A percentile compares a stretch with the other conserved stretches of the same genome.
These are phyloP conservation scores for Yamadazyma dushanensis DNA, from an alignment of 1,139 yeast species.

Conservation along the genomic window DNA sequence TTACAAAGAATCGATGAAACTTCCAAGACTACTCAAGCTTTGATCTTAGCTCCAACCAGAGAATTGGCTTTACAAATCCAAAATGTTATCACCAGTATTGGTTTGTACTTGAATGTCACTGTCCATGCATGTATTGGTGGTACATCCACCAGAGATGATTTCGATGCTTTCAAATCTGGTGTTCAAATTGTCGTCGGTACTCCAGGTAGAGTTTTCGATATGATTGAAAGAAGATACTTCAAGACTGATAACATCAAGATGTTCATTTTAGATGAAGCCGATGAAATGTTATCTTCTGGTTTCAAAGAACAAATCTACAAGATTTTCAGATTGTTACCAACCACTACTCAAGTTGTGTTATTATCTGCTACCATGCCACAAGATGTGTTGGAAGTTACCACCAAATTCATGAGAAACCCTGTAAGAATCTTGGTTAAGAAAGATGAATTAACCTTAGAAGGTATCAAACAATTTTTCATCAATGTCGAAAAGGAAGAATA, in stretches of 20 bases:
- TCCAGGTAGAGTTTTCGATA: conserved; percentile 98
- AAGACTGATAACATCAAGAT: conserved; percentile 88
- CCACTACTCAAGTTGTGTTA: conserved; percentile 92
- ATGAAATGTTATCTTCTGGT: conserved; percentile 96
- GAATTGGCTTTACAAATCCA: conserved; percentile 98
- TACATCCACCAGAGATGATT: conserved; percentile 88
- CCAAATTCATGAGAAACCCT: conserved; percentile 97
- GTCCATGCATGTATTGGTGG: conserved; percentile 99
- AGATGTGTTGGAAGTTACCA: conserved; percentile 94
- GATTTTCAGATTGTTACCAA: conserved; percentile 91
- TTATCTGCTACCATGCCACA: conserved; percentile 98
- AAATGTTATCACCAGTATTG: conserved; percentile 91
- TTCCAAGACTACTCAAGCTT: conserved; percentile 83
- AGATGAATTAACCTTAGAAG: conserved; percentile 97
- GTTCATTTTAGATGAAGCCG: conserved; percentile 99
- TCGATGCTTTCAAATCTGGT: conserved; percentile 87
- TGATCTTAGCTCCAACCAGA: conserved; percentile 97
- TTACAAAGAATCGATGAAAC: conserved; percentile 87
- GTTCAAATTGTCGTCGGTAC: conserved; percentile 98
- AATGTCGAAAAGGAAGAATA: conserved; percentile 90
- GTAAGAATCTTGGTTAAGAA: conserved; percentile 96
- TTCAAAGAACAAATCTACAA: conserved; percentile 98
- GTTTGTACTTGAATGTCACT: conserved; percentile 88
- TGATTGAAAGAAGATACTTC: conserved; percentile 93
- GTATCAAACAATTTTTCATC: conserved; percentile 95